Evolutionary conservation across 495 filamentous ascomycete genomes (phyloP).

Genomic region (Paragyromitra xinjiangensis): DNA sequence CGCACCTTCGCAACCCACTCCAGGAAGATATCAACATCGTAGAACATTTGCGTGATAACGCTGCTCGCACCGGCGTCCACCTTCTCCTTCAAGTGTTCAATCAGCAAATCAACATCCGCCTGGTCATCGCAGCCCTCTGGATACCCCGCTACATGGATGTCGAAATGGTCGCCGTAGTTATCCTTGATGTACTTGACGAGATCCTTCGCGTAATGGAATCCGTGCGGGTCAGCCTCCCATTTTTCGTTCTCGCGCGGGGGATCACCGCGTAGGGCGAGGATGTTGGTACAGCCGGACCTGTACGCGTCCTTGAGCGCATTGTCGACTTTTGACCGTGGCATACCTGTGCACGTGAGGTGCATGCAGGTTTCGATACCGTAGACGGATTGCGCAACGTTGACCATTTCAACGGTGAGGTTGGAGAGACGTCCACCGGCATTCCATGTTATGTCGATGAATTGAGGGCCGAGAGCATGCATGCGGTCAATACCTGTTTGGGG

Average conservation of each 20-base stretch:
- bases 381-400: slow-evolving; percentile 92
- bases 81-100: slow-evolving; percentile 97
- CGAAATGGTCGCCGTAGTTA: slow-evolving; percentile 93
- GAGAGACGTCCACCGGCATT: slow-evolving; percentile 92
- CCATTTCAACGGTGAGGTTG: slow-evolving; percentile 96
- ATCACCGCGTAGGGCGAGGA: slow-evolving; percentile 92
- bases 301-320: slow-evolving; percentile 87
- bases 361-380: slow-evolving; percentile 98
- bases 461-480: slow-evolving; percentile 92
- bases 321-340: slow-evolving; percentile 90
- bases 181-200: slow-evolving; percentile 90
- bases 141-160: slow-evolving; percentile 97
- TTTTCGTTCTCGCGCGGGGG: slow-evolving; percentile 93
- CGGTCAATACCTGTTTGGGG: slow-evolving; percentile 78
- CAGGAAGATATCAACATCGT: slow-evolving; percentile 94
- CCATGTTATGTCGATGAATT: slow-evolving; percentile 99
- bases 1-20: slow-evolving; percentile 87
- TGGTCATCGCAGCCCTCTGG: slow-evolving; percentile 96
- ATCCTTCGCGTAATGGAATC: slow-evolving; percentile 92
- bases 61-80: slow-evolving; percentile 93
- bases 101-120: slow-evolving; percentile 79
- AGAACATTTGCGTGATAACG: slow-evolving; percentile 99
- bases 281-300: slow-evolving; percentile 96
- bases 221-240: slow-evolving; percentile 85
- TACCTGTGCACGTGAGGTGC: slow-evolving; percentile 99